phyloP scores from a whole-genome alignment of 2,329 filamentous ascomycete species.

The Talaromyces atroroseus region DNA sequence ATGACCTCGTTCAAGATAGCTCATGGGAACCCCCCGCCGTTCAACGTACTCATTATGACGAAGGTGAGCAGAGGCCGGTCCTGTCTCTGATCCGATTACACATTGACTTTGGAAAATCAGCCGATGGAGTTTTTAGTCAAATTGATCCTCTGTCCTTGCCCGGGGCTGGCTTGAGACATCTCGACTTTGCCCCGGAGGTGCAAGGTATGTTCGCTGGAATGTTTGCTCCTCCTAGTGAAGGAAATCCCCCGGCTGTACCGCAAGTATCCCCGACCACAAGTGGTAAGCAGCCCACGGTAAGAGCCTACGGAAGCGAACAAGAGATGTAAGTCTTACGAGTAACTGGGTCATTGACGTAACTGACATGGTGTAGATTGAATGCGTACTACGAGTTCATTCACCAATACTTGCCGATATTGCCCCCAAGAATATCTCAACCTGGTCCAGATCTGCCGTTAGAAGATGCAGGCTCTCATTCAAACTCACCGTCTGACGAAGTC shows the following conservation, averaged over 20 bases:
- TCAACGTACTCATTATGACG: conserved; percentile 25
- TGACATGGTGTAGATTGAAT: conserved; percentile 30
- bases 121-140: conserved; percentile 34
- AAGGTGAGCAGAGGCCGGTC: conserved; percentile 23
- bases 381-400: conserved; percentile 45
- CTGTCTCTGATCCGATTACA: neutral
- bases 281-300: conserved; percentile 26
- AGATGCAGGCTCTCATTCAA: conserved; percentile 24
- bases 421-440: conserved; percentile 29
- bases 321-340: conserved; percentile 31
- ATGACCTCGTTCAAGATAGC: conserved; percentile 18
- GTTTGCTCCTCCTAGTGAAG: conserved; percentile 23
- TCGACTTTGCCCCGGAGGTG: conserved; percentile 31
- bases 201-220: conserved; percentile 35
- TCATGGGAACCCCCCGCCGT: conserved; percentile 20
- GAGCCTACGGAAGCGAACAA: conserved; percentile 36
- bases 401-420: conserved; percentile 41
- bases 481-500: conserved; percentile 27
- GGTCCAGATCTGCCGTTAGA: conserved; percentile 31
- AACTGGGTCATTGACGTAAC: neutral
- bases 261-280: conserved; percentile 24
- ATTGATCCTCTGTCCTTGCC: conserved; percentile 37
- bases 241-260: conserved; percentile 22
- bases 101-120: conserved; percentile 21
- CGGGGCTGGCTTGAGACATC: conserved; percentile 34